Evolutionary conservation across 2,329 filamentous ascomycete genomes (phyloP).

Genomic region (Chaetothyriales sp.): DNA sequence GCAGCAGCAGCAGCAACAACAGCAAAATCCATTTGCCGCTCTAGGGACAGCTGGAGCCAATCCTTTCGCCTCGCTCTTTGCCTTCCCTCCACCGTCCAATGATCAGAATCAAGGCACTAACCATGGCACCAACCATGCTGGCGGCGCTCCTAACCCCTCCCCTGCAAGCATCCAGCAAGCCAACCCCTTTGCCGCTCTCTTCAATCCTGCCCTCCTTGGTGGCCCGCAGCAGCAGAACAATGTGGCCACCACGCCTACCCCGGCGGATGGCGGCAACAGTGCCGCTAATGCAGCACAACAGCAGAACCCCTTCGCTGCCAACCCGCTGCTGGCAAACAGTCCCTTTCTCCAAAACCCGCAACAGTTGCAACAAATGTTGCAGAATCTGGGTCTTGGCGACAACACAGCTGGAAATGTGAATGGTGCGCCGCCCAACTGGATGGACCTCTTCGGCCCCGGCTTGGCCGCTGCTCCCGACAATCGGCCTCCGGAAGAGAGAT

Average conservation of each 20-base stretch:
- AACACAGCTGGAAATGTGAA: conserved; percentile 23
- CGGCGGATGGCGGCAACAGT: conserved; percentile 12
- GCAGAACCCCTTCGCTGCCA: conserved; percentile 33
- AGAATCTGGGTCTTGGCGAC: conserved; percentile 30
- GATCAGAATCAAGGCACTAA: conserved; percentile 5
- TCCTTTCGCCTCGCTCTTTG: conserved; percentile 1
- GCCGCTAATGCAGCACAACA: conserved; percentile 21
- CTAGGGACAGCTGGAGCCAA: conserved; percentile 20
- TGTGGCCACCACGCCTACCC: background rate
- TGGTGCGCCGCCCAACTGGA: conserved; percentile 12
- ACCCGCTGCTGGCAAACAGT: conserved; percentile 29
- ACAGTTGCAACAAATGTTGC: conserved; percentile 44
- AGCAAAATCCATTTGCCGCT: conserved; percentile 2
- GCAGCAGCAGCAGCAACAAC: background rate
- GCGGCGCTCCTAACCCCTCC: conserved; percentile 14
- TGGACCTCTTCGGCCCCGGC: conserved; percentile 22
- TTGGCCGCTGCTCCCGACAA: conserved; percentile 51
- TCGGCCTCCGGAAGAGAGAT: conserved; percentile 83
- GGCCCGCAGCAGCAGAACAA: conserved; percentile 11
- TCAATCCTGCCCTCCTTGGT: conserved; percentile 35
- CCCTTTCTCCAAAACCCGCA: conserved; percentile 48
- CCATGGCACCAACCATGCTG: conserved; percentile 13
- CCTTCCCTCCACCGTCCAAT: conserved; percentile 5
- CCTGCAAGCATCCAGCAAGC: conserved; percentile 27
- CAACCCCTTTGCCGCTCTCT: conserved; percentile 58